phyloP scores from a whole-genome alignment of 768 basidiomycete species.

The Boletus subparvulus region DNA sequence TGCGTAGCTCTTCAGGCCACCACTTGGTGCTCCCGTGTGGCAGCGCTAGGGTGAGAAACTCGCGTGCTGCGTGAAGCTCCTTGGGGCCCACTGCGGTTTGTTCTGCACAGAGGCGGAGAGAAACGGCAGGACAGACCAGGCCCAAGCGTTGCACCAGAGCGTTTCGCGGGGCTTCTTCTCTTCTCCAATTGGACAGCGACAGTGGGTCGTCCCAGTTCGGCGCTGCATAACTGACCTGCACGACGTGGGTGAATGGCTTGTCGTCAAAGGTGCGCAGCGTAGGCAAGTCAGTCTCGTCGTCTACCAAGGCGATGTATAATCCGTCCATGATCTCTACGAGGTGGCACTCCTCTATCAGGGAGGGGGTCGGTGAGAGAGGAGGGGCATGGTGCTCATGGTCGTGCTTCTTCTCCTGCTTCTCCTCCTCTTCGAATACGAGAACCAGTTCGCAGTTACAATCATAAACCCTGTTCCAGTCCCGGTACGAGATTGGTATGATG shows the following conservation, averaged over 20 bases:
- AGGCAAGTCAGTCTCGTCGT: slow-evolving; percentile 9
- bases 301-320: slow-evolving; percentile 21
- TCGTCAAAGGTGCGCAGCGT: slow-evolving; percentile 10
- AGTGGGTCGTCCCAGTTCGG: not conserved
- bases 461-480: not conserved
- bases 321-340: slow-evolving; percentile 10
- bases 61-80: slow-evolving; percentile 42
- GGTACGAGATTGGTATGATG: slow-evolving; percentile 10
- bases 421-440: slow-evolving; percentile 6
- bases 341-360: not conserved
- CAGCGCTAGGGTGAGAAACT: slow-evolving; percentile 43
- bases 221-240: slow-evolving; percentile 10
- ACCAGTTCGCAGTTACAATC: not conserved
- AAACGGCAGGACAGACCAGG: not conserved
- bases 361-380: not conserved
- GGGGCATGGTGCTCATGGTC: not conserved
- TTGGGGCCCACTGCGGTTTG: slow-evolving; percentile 27
- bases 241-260: slow-evolving; percentile 20
- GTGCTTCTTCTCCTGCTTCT: not conserved
- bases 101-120: not conserved
- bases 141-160: not conserved
- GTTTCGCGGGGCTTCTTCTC: not conserved
- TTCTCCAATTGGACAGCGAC: not conserved
- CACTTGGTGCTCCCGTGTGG: slow-evolving; percentile 26
- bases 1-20: not conserved